Conservation (phyloP, 169 alveolate genomes). For the Miamiensis avidus region DNA sequence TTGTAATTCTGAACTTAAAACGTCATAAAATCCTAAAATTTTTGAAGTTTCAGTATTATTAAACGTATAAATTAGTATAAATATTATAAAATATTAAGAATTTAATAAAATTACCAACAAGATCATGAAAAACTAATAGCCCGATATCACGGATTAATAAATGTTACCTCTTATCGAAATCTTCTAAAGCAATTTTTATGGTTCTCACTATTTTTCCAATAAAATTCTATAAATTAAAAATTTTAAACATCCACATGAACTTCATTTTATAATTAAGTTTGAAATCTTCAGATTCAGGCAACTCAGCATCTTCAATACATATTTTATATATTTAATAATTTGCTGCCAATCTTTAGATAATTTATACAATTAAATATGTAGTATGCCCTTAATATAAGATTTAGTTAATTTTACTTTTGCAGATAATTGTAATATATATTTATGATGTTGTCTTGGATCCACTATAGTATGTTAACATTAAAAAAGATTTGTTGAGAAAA, state of each 20-base stretch:
- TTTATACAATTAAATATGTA: no score
- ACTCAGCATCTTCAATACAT: background rate
- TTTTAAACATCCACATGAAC: background rate
- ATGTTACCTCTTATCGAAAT: background rate
- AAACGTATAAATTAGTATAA: no score
- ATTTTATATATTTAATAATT: no score
- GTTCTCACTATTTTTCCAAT: background rate
- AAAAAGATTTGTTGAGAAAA: background rate
- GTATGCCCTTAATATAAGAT: background rate
- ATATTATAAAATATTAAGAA: no score
- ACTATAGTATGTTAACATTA: background rate
- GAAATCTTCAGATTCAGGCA: background rate
- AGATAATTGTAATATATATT: background rate
- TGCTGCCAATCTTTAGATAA: background rate
- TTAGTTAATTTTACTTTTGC: background rate
- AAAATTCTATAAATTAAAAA: no score
- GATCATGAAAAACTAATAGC: background rate
- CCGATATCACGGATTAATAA: background rate
- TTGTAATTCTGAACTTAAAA: background rate
- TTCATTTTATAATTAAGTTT: background rate
- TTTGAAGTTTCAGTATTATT: background rate
- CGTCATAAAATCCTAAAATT: background rate
- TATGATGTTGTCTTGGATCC: background rate
- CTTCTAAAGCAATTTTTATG: background rate
- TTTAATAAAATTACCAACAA: background rate